Conservation (phyloP, 2,329 filamentous ascomycete genomes). For the Colletotrichum lindemuthianum region DNA sequence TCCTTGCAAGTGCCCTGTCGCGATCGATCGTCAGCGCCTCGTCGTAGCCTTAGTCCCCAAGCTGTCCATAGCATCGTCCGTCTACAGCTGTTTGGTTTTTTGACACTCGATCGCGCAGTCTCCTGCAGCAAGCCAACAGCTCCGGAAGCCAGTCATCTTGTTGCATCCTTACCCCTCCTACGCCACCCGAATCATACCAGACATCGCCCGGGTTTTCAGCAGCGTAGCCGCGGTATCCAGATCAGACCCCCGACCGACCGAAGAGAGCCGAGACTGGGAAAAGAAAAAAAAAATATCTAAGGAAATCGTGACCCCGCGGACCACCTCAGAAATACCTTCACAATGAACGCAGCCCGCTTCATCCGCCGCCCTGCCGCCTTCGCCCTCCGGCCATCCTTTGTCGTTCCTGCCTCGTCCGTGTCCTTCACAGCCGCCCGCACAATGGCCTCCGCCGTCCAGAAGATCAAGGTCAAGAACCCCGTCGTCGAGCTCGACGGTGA, state of each 20-base stretch:
- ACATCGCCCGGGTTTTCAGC: conserved; percentile 20
- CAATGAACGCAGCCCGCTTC: conserved; percentile 36
- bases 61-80: conserved; percentile 2
- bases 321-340: conserved; percentile 9
- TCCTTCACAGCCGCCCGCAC: conserved; percentile 47
- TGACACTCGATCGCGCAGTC: background rate
- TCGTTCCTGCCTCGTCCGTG: conserved; percentile 28
- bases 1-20: conserved; percentile 19
- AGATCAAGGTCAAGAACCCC: conserved; percentile 99
- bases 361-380: conserved; percentile 29
- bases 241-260: conserved; percentile 21
- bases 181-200: conserved; percentile 26
- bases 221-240: conserved; percentile 23
- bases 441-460: conserved; percentile 69
- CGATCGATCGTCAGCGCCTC: conserved; percentile 24
- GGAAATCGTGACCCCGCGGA: background rate
- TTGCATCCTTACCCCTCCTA: conserved; percentile 21
- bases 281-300: too few relatives aligned
- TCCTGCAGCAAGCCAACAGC: conserved; percentile 28
- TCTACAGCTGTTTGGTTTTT: background rate
- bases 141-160: conserved; percentile 27
- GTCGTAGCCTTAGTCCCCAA: conserved; percentile 22
- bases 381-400: conserved; percentile 30
- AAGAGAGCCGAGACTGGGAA: conserved; percentile 27
- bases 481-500: conserved; percentile 96